Evolutionary conservation across 805 yeast species (phyloP).

Genomic region (Sugiyamaella qingdaonensis): DNA sequence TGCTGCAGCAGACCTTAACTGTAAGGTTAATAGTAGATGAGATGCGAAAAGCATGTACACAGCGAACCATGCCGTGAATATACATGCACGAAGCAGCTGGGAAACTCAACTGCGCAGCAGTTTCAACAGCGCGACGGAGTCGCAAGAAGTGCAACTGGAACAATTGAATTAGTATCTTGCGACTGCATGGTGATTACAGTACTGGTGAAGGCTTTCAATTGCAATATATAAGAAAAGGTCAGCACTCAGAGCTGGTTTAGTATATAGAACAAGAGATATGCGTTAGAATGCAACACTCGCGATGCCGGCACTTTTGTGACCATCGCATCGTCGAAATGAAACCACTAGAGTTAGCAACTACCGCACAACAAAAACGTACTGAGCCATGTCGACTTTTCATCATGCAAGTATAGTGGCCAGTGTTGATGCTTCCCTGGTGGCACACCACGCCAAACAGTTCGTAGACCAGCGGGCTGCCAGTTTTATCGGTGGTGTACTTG

Average conservation of each 20-base stretch:
- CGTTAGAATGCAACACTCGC: slow-evolving; percentile 65
- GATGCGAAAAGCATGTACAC: no score
- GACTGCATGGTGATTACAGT: no score
- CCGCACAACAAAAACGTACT: slow-evolving; percentile 3
- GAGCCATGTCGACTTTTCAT: slow-evolving; percentile 62
- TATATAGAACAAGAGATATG: slow-evolving; percentile 62
- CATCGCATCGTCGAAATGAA: slow-evolving; percentile 83
- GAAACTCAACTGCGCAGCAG: no score
- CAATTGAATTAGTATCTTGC: no score
- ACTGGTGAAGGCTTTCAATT: no score
- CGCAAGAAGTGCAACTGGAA: no score
- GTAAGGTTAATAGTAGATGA: no score
- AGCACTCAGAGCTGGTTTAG: slow-evolving; percentile 13
- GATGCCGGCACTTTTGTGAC: slow-evolving; percentile 61
- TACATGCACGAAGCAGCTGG: no score
- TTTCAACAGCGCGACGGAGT: no score
- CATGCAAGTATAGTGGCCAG: slow-evolving; percentile 89
- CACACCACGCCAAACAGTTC: slow-evolving; percentile 84
- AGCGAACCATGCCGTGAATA: no score
- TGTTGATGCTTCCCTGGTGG: slow-evolving; percentile 89
- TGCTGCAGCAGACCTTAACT: no score
- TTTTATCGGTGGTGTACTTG: slow-evolving; percentile 41
- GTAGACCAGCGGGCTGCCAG: slow-evolving; percentile 44
- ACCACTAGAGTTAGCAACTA: slow-evolving; percentile 50
- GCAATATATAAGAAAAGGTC: no score